phyloP scores from a whole-genome alignment of 495 filamentous ascomycete genomes.

The Lepidopterella palustris region DNA sequence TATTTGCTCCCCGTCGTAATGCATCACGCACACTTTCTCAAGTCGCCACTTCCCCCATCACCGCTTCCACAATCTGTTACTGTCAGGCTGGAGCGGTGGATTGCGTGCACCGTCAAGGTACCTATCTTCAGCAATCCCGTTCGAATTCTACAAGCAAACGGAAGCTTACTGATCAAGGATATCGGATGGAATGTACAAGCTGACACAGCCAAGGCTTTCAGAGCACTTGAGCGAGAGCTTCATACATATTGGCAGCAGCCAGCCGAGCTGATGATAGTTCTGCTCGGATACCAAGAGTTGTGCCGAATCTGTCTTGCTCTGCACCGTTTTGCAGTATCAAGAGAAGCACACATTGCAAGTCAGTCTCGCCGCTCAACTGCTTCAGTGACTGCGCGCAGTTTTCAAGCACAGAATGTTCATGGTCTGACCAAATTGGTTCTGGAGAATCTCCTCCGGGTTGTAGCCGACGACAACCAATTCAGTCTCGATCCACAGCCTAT shows the following conservation, averaged over 20 bases:
- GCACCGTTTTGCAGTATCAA: not conserved
- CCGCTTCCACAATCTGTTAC: not conserved
- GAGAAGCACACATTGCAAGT: not conserved
- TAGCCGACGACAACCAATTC: not conserved
- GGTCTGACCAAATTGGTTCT: not conserved
- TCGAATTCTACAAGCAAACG: not conserved
- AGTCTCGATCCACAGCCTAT: not conserved
- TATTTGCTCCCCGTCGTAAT: not conserved
- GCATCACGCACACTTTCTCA: not conserved
- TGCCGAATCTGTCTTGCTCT: not conserved
- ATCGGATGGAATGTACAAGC: no score
- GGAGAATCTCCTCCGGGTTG: not conserved
- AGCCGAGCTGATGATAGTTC: not conserved
- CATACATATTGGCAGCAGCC: not conserved
- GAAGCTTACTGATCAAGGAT: not conserved
- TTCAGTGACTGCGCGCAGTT: not conserved
- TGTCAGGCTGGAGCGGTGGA: not conserved
- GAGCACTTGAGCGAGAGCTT: not conserved
- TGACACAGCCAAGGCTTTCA: not conserved
- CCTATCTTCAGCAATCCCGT: not conserved
- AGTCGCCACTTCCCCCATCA: not conserved
- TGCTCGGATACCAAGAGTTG: not conserved
- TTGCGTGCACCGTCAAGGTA: not conserved
- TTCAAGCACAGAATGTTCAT: not conserved
- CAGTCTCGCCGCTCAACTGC: not conserved